phyloP scores from a whole-genome alignment of 305 asterid species.

The Euphrasia arctica region DNA sequence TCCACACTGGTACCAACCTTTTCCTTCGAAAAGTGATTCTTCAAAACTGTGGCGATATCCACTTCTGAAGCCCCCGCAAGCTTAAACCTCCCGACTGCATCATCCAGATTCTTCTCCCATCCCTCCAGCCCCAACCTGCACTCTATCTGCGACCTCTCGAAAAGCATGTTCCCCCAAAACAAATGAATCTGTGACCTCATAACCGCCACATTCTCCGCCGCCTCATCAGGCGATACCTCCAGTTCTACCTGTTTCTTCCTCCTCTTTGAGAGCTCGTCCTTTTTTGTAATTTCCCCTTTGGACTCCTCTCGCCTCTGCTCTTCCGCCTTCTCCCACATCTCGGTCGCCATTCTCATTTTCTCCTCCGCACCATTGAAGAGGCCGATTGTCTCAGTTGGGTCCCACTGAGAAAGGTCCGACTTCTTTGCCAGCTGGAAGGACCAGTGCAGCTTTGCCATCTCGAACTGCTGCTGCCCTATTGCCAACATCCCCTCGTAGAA shows the following conservation, averaged over 20 bases:
- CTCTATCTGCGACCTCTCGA: constrained; percentile 89
- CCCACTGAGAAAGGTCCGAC: constrained; percentile 80
- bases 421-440: constrained; percentile 82
- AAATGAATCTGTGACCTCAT: constrained; percentile 94
- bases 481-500: constrained; percentile 88
- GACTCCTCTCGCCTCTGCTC: constrained; percentile 71
- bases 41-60: constrained; percentile 70
- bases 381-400: constrained; percentile 67
- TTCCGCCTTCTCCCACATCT: constrained; percentile 94
- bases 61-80: constrained; percentile 97
- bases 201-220: constrained; percentile 85
- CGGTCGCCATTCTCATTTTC: constrained; percentile 85
- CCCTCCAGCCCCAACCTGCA: constrained; percentile 66
- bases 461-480: constrained; percentile 93
- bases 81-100: constrained; percentile 81
- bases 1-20: too few species aligned
- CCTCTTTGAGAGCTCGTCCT: constrained; percentile 63
- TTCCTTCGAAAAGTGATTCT: constrained; percentile 80
- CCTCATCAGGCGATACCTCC: constrained; percentile 66
- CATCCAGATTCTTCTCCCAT: constrained; percentile 82
- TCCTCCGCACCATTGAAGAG: constrained; percentile 82
- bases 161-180: constrained; percentile 98
- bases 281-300: constrained; percentile 51
- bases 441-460: constrained; percentile 99
- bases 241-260: constrained; percentile 34